Evolutionary conservation across 2,329 filamentous ascomycete species (phyloP), one percentile per base, ranked within the genome.

Genomic region (Pseudogymnoascus sp.): DNA sequence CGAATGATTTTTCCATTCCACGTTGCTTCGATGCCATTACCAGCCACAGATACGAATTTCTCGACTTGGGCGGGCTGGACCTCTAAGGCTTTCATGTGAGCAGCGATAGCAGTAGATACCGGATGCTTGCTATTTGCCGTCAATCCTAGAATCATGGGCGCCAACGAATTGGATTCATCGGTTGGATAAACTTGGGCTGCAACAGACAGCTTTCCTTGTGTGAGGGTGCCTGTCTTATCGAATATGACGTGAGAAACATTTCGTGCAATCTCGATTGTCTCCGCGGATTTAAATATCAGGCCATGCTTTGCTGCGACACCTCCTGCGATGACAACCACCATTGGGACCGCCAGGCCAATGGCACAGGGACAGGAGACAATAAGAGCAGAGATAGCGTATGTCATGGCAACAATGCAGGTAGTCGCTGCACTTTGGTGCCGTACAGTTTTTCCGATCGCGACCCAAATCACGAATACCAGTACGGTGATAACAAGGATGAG

Each of bases 141-240:
- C 3, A 81, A 67, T 5, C 74, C 75, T 2, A 78, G 68, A 25
- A 78, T 66, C 21, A 76, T 51, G 4, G 69, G 62, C 5, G 68
- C 62, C 33, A 35, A 35, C 33, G 33, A 35, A 10, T 35, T 35
- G 33, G 5, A 35, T 35, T 35, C 33, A 35, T 35, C 33, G 33
- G 33, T 35, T 35, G 33, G 33, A 35, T 35, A 35, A 8, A 35
- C 33, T 5, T 59, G 61, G 60, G 71, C 27, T 63, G 71, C 70
- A 61, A 83, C 72, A 48, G 75, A 72, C 33, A 88, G 67, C 2
- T 79, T 77, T 0, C 85, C 87, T 27, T 77, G 71, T 0, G 89
- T 92, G 7, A 93, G 71, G 0, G 89, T 93, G 0, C 90, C 89
- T 0, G 90, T 93, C 74, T 93, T 93, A 76, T 93, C 89, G 66